Base-by-base conservation (phyloP, 345 rosid species). In the Cardamine resedifolia region DNA sequence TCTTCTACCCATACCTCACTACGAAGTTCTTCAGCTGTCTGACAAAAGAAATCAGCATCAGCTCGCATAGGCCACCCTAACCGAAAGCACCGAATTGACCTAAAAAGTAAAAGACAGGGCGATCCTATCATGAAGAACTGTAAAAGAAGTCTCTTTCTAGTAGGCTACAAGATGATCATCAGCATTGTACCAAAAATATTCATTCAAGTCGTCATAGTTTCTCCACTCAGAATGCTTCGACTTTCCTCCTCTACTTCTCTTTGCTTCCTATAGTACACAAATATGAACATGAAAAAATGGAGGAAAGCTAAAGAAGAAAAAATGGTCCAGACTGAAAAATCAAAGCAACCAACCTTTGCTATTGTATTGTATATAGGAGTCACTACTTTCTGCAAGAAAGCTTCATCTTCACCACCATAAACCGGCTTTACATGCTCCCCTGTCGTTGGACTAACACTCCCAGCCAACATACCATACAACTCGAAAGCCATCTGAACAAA, bases 151-250 rank as follows among this genome's bases (percentile, higher is more conserved):
- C 20, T 56, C 34, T 14, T 55, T 63, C 28, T 55, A 26, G 11
- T 7, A 48, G 16, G 53, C 12, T 55, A 70, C 21, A 56, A 27
- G 66, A 27, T 48, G 11, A 57, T 63, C 47, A 70, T 55, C 5
- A 38, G 53, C 66, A 48, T 20, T 18, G n/a, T 83, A 85, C 92
- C 92, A 87, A 70, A 87, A 87, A 53, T 87, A 85, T 67, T 87
- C 92, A 47, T 87, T 87, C 73, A 87, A 63, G 70, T 85, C 90
- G 19, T 87, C 90, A 57, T 87, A 87, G 68, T 87, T 87, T 70
- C 92, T 84, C 92, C 92, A 87, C 41, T 85, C 88, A 50, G 89
- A 87, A 84, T 87, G 92, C 85, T 85, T 85, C 47, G 87, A 82
- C 65, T 65, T 85, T 39, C 92, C 90, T 69, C 77, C 88, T 78